Conservation (phyloP, 768 basidiomycete species). For the Fibroporia radiculosa region DNA sequence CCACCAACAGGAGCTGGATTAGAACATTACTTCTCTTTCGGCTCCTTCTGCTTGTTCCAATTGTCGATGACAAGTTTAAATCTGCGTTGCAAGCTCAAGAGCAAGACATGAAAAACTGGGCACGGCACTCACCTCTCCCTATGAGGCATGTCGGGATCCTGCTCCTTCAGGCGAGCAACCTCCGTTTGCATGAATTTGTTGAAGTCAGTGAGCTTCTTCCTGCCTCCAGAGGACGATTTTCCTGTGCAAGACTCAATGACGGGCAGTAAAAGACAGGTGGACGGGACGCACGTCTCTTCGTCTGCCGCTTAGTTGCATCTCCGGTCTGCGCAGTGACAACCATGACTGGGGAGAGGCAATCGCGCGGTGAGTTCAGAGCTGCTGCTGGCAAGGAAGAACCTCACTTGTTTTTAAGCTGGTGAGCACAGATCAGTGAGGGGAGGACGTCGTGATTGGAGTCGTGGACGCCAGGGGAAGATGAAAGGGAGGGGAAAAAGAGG, state of each 20-base stretch:
- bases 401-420: background rate
- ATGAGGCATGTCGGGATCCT: constrained; percentile 64
- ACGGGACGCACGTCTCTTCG: constrained; percentile 19
- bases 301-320: constrained; percentile 11
- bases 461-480: no score
- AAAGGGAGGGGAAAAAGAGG: constrained; percentile 9
- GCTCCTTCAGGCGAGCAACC: constrained; percentile 71
- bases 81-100: constrained; percentile 9
- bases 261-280: background rate
- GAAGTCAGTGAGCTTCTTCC: constrained; percentile 62
- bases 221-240: constrained; percentile 46
- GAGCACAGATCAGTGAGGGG: background rate
- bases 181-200: constrained; percentile 80
- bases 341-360: constrained; percentile 10
- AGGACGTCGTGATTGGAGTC: no score
- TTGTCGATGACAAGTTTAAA: constrained; percentile 67
- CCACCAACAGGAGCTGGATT: background rate
- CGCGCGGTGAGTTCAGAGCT: constrained; percentile 3
- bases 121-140: constrained; percentile 52
- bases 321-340: constrained; percentile 11
- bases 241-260: constrained; percentile 20
- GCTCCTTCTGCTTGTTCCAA: constrained; percentile 67
- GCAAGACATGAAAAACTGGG: background rate
- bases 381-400: background rate
- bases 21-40: constrained; percentile 46